Percentiles rank a stretch among this genome's conserved stretches.
Evolutionary conservation across 1,284 basidiomycete genomes (phyloP).

Genomic region (Pulveroboletus sp.): DNA sequence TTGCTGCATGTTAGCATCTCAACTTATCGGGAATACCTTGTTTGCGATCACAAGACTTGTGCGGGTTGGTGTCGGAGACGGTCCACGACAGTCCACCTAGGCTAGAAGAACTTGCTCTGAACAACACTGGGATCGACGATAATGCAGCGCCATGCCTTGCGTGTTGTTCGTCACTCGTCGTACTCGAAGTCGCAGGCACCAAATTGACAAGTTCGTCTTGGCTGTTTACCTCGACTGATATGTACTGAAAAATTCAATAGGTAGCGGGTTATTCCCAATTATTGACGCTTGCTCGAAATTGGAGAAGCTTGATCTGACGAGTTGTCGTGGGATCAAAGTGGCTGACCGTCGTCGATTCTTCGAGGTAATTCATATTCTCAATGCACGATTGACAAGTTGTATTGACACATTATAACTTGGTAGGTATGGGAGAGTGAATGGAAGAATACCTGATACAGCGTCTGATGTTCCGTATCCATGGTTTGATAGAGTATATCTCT

Average conservation of each 20-base stretch:
- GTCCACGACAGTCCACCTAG: conserved; percentile 36
- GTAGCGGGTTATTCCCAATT: conserved; percentile 54
- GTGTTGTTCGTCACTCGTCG: conserved; percentile 48
- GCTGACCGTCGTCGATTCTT: conserved; percentile 66
- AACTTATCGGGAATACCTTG: conserved; percentile 57
- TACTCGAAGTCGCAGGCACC: conserved; percentile 57
- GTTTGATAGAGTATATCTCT: too few species aligned
- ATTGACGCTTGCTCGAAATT: conserved; percentile 58
- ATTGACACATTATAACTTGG: background rate
- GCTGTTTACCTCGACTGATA: background rate
- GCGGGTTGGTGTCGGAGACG: conserved; percentile 45
- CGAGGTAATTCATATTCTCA: conserved; percentile 44
- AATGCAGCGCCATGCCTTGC: conserved; percentile 53
- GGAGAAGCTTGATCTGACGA: conserved; percentile 58
- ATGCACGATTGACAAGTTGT: background rate
- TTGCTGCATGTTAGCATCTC: conserved; percentile 40
- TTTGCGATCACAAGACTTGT: conserved; percentile 55
- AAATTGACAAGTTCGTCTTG: conserved; percentile 53
- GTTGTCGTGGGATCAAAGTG: conserved; percentile 62
- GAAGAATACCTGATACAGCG: background rate
- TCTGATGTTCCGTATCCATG: background rate
- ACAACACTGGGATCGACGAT: conserved; percentile 63
- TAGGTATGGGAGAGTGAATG: conserved; percentile 51
- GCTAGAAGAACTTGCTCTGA: conserved; percentile 55
- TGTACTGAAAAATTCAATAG: conserved; percentile 37